These are phyloP conservation scores for Aegilops umbellulata DNA, from an alignment of 176 grass and related monocot genomes.

Conservation along the genomic window DNA sequence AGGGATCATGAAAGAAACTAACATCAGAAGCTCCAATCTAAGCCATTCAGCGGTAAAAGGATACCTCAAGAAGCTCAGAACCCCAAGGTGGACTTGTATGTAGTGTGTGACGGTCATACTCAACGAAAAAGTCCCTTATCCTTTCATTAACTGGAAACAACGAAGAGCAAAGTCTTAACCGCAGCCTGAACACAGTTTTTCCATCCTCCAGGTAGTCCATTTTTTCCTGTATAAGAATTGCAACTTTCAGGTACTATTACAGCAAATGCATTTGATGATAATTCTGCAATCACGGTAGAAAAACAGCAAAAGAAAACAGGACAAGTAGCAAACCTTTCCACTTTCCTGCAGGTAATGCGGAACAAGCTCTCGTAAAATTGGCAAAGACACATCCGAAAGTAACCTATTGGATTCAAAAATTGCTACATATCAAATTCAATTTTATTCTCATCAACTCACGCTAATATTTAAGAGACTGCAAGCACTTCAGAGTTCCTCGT, in stretches of 20 bases:
- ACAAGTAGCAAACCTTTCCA: conserved; percentile 67
- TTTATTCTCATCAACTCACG: neutral
- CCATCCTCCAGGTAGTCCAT: conserved; percentile 95
- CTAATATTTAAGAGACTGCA: neutral
- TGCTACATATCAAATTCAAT: conserved; percentile 32
- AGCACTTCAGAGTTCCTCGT: conserved; percentile 5
- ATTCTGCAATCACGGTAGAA: conserved; percentile 2
- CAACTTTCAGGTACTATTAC: conserved; percentile 14
- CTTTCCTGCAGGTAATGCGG: conserved; percentile 96
- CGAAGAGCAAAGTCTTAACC: conserved; percentile 87
- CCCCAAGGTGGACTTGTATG: conserved; percentile 99
- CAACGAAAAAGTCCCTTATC: conserved; percentile 90
- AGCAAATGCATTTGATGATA: conserved; percentile 18
- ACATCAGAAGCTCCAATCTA: conserved; percentile 23
- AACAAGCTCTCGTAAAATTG: conserved; percentile 87
- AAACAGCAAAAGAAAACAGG: neutral
- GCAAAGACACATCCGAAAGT: conserved; percentile 92
- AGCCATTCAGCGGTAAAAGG: conserved; percentile 13
- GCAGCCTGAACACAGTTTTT: conserved; percentile 86
- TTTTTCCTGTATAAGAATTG: conserved; percentile 63
- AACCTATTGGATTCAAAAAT: conserved; percentile 52
- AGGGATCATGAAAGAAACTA: conserved; percentile 4
- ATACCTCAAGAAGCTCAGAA: conserved; percentile 99
- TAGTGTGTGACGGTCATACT: conserved; percentile 96
- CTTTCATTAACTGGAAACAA: conserved; percentile 95